phyloP scores from a whole-genome alignment of 805 yeast genomes.

The Saccharomycopsis oosterbeekiorum region DNA sequence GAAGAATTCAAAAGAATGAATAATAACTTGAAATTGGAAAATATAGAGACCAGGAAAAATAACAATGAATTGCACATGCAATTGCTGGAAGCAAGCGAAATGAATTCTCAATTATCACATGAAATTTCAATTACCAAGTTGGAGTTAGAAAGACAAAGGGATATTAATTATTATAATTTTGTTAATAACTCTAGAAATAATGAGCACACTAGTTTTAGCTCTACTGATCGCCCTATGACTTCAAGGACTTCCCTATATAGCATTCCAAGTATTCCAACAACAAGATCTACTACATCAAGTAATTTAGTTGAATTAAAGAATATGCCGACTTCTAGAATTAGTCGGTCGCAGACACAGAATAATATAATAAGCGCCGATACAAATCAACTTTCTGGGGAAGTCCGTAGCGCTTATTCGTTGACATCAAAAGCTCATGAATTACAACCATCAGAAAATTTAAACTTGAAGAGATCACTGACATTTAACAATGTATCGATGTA shows the following conservation, averaged over 20 bases:
- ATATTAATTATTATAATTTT: not conserved
- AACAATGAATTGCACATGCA: not conserved
- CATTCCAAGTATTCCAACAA: not conserved
- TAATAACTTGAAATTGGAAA: not conserved
- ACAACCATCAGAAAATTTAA: not conserved
- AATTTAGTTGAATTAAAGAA: not conserved
- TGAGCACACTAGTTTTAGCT: not conserved
- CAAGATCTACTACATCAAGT: not conserved
- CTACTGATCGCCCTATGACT: not conserved
- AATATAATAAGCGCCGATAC: not conserved
- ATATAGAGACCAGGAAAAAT: not conserved
- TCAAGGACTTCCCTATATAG: not conserved
- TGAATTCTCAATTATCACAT: not conserved
- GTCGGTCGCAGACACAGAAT: not conserved
- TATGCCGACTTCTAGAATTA: not conserved
- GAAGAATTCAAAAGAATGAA: not conserved
- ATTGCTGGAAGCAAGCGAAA: not conserved
- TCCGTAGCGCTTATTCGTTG: not conserved
- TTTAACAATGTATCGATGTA: not conserved
- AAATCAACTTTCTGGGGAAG: not conserved
- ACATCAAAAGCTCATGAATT: not conserved
- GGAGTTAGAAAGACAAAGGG: not conserved
- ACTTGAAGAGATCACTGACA: not conserved
- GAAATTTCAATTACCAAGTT: not conserved
- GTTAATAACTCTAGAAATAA: not conserved